Base-by-base conservation (phyloP, 179 eudicot species). In the Silene coronaria region DNA sequence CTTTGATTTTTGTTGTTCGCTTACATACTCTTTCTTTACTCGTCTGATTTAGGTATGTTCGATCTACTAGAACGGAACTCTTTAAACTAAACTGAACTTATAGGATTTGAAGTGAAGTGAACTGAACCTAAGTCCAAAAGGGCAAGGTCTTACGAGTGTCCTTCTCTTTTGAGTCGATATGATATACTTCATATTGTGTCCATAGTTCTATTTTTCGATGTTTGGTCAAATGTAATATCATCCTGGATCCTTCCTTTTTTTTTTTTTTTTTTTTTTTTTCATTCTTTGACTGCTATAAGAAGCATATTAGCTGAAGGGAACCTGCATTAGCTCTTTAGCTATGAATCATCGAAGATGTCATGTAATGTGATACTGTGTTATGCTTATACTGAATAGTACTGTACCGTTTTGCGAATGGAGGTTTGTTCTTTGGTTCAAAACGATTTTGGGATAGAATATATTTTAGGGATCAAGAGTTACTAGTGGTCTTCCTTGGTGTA, bases 1-100 rank as follows among this genome's bases (percentile, higher is more conserved):
- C 22, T 63, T 62, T 73, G 61, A 73, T 22, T 53, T 51, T 53
- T 53, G 24, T 59, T n/a, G 27, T 17, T 74, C 4, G 48, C 48
- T 42, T 42, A 42, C 48, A 42, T 42, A 42, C 13, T 53, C 2
- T 51, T 51, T 51, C 6, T 51, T 9, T 23, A 21, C 27, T 60
- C 11, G 64, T 60, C 13, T 42, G 11, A 42, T 42, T 42, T 42
- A 42, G 48, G 48, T 42, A 42, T 42, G 48, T 42, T 42, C 48
- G 14, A 42, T 42, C 48, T 10, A 1, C 11, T 42, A 42, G 48
- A 42, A 13, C 11, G 48, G 3, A 42, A 42, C 48, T 42, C 48
- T 42, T 7, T 42, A 2, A 42, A 42, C 6, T 42, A 2, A 42
- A 11, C 48, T 42, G 48, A 42, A 42, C 48, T 38, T 38, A 38